Base-by-base conservation (phyloP, 352 stramenopile species). In the Phytophthora citrophthora region DNA sequence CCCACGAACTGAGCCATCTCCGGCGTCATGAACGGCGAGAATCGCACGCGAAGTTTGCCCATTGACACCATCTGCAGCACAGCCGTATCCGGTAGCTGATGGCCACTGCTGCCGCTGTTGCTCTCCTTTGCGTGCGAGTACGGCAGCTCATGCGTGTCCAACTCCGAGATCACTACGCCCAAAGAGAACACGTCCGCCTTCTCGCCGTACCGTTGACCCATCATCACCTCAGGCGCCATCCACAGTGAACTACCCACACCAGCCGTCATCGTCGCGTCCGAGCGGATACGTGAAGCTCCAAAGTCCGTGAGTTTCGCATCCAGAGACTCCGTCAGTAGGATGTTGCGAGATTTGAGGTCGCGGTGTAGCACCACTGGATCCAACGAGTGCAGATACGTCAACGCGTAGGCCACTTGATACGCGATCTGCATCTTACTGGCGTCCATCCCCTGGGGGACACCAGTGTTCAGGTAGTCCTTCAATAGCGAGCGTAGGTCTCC, bases 291-390 rank as follows among this genome's bases (percentile, higher is more conserved):
- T 5, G 72, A 77, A 1, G 58, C 49, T 4, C 72, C 75, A 72
- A 88, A 88, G 65, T 85, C 76, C 7, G 76, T 83, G 18, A 87
- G 26, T 34, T 83, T 87, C 18, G 72, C 72, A 18, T 77, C 36
- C 38, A 81, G 57, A 26, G 57, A 59, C 18, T 40, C 39, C 4
- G 69, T 77, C n/a, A 90, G 55, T 36, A 89, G 61, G 39, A 89
- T 79, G 59, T 89, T 89, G 54, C 80, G 73, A 15, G 74, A 83
- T 51, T 89, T 89, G 63, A 89, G 77, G 45, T 86, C 80, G 12
- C 80, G 77, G 52, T 88, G 80, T 34, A 76, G 46, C 44, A 76
- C 62, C 46, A 67, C 57, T 4, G 65, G 62, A 16, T 62, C 53
- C 34, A 74, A 39, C 11, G 60, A 69, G 43, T 68, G 67, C 32